A percentile compares a stretch with the other conserved stretches of the same genome.
Evolutionary conservation across 2,329 filamentous ascomycete species (phyloP).

Genomic region (Exophiala dermatitidis): DNA sequence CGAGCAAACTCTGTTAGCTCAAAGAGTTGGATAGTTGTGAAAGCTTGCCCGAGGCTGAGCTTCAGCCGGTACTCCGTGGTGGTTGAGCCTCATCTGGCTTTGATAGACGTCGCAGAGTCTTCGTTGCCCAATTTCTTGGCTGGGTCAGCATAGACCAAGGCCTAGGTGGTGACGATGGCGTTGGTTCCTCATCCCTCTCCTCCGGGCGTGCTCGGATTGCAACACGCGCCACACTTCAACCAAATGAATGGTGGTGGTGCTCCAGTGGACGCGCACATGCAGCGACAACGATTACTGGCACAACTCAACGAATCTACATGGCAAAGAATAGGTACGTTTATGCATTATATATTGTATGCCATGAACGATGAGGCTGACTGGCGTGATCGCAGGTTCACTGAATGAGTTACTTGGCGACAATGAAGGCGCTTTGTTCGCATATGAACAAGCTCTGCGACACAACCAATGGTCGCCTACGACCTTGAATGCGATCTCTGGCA

Average conservation of each 20-base stretch:
- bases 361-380: conserved; percentile 2
- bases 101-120: neutral
- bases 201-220: conserved; percentile 20
- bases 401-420: conserved; percentile 81
- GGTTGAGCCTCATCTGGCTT: neutral
- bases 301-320: conserved; percentile 80
- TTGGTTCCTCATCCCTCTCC: conserved; percentile 23
- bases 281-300: conserved; percentile 57
- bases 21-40: neutral
- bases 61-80: neutral
- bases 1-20: neutral
- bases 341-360: neutral
- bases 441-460: conserved; percentile 80
- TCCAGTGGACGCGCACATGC: conserved; percentile 41
- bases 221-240: conserved; percentile 37
- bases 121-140: neutral
- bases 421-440: conserved; percentile 82
- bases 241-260: conserved; percentile 42
- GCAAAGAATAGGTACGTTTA: conserved; percentile 78
- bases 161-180: conserved; percentile 7
- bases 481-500: conserved; percentile 89
- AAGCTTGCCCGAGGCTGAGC: neutral
- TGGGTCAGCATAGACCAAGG: neutral
- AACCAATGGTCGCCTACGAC: conserved; percentile 84
- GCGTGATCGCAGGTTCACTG: conserved; percentile 57